Percentiles rank a stretch among this genome's conserved stretches.
Evolutionary conservation across 257 asterid genomes (phyloP).

Genomic region (Solanum virginianum): DNA sequence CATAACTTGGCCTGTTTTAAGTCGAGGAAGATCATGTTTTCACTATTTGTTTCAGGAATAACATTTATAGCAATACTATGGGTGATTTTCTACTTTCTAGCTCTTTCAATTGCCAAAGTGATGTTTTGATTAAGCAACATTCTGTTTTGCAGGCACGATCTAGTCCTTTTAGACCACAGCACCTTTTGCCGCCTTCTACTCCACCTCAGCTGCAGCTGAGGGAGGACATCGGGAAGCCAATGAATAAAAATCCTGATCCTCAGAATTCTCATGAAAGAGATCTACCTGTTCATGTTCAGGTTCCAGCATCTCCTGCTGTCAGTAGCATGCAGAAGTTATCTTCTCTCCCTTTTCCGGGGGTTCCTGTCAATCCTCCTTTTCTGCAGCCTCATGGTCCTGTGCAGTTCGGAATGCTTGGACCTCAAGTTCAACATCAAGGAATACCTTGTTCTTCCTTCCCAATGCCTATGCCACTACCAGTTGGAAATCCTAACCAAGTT

Average conservation of each 20-base stretch:
- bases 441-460: conserved; percentile 1
- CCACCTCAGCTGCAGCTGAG: neutral
- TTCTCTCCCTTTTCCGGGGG: conserved; percentile 1
- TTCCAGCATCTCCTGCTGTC: neutral
- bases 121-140: neutral
- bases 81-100: neutral
- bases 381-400: conserved; percentile 1
- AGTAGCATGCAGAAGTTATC: neutral
- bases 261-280: conserved; percentile 3
- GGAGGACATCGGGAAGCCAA: conserved; percentile 1
- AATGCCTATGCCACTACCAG: conserved; percentile 5
- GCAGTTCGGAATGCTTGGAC: neutral
- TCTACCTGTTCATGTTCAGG: neutral
- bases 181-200: neutral
- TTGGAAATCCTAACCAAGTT: neutral
- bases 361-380: conserved; percentile 4
- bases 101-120: neutral
- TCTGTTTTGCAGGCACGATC: neutral
- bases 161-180: neutral
- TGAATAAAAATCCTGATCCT: neutral
- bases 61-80: neutral
- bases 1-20: neutral
- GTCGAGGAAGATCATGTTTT: neutral
- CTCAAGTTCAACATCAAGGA: conserved; percentile 6
- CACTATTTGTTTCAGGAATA: neutral